These are phyloP conservation scores for Penicillium digitatum DNA, from an alignment of 2,329 filamentous ascomycete genomes.

Conservation along the genomic window DNA sequence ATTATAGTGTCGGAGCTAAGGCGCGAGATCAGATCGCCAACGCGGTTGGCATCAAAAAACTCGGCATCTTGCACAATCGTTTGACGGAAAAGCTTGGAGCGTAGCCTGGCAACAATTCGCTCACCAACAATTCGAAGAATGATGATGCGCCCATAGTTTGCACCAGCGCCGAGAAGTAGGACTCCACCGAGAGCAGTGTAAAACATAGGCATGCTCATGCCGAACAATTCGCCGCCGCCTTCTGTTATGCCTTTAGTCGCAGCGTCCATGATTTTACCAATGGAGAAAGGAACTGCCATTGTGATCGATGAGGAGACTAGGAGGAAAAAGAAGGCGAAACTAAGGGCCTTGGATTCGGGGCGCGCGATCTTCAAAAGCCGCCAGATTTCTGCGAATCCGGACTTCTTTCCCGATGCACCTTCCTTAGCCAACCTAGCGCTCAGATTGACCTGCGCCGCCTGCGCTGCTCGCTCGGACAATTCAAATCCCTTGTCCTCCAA, in stretches of 20 bases:
- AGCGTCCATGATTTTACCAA: conserved; percentile 90
- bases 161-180: conserved; percentile 75
- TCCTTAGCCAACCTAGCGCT: conserved; percentile 84
- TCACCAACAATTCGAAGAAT: conserved; percentile 92
- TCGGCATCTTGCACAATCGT: conserved; percentile 98
- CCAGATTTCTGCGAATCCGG: conserved; percentile 73
- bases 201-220: conserved; percentile 80
- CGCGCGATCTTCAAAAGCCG: conserved; percentile 83
- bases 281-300: conserved; percentile 94
- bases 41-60: conserved; percentile 96
- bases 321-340: conserved; percentile 75
- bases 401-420: conserved; percentile 52
- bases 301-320: conserved; percentile 87
- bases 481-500: conserved; percentile 62
- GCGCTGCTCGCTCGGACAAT: conserved; percentile 75
- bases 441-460: conserved; percentile 85
- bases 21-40: conserved; percentile 92
- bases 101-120: conserved; percentile 82
- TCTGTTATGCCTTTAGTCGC: conserved; percentile 70
- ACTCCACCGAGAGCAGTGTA: conserved; percentile 74
- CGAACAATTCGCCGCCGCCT: conserved; percentile 67
- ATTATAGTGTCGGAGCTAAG: conserved; percentile 96
- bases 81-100: conserved; percentile 82
- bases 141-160: conserved; percentile 92
- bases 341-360: conserved; percentile 75